Conservation (phyloP, 139 green algal species). For the Ettlia oleoabundans region DNA sequence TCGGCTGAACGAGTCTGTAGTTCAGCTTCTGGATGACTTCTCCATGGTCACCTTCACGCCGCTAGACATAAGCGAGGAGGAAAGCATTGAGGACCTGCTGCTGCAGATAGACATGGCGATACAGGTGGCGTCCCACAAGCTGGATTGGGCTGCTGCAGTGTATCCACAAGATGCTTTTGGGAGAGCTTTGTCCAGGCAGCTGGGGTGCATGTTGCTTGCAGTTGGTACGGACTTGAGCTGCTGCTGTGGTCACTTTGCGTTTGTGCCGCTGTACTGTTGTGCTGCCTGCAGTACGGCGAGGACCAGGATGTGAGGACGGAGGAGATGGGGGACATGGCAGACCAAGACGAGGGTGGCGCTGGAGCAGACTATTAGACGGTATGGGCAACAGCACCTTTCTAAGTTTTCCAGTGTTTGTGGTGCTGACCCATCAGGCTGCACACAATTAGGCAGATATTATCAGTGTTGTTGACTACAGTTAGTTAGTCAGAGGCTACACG, state of each 20-base stretch:
- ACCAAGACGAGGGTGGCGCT: constrained; percentile 15
- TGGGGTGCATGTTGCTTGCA: neutral
- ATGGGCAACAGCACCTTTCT: too few relatives aligned
- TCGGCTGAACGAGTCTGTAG: constrained; percentile 74
- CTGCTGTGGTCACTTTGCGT: too few relatives aligned
- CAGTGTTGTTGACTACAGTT: too few relatives aligned
- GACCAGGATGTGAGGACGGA: constrained; percentile 88
- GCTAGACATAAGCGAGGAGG: constrained; percentile 79
- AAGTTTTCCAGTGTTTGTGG: too few relatives aligned
- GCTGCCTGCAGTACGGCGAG: constrained; percentile 87
- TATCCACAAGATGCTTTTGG: too few relatives aligned
- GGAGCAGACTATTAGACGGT: constrained; percentile 23
- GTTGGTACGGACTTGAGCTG: too few relatives aligned
- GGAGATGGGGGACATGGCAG: constrained; percentile 62
- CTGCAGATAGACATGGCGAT: constrained; percentile 88
- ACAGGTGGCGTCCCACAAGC: too few relatives aligned
- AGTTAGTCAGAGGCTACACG: too few relatives aligned
- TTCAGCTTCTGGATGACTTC: constrained; percentile 83
- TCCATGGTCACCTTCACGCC: constrained; percentile 87
- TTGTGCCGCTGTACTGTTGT: too few relatives aligned
- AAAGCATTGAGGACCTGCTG: constrained; percentile 77
- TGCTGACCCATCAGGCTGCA: too few relatives aligned
- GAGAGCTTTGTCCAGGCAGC: neutral
- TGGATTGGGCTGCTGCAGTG: too few relatives aligned
- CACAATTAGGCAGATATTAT: too few relatives aligned